Percentiles rank a stretch among this genome's conserved stretches.
Conservation (phyloP, 371 early-diverging fungal genomes). For the Syncephalis plumigaleata region DNA sequence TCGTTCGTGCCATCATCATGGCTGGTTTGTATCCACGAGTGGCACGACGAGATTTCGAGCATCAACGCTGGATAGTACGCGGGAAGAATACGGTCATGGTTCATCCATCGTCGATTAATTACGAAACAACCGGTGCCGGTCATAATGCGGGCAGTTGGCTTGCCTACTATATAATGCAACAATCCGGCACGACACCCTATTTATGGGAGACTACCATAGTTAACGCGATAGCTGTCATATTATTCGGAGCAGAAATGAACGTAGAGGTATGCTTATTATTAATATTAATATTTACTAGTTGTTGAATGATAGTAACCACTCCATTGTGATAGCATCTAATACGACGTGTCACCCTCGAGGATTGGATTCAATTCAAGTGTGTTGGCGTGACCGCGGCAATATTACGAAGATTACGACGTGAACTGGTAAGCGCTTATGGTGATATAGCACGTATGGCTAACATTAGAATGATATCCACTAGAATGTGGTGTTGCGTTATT, state of each 20-base stretch:
- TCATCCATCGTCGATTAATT: slow-evolving; percentile 40
- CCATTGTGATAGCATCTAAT: slow-evolving; percentile 28
- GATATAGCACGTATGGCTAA: no score
- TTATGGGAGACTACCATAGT: slow-evolving; percentile 34
- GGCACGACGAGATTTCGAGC: slow-evolving; percentile 15
- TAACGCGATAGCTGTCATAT: slow-evolving; percentile 23
- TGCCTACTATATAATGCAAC: slow-evolving; percentile 33
- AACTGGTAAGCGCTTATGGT: slow-evolving; percentile 16
- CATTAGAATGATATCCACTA: no score
- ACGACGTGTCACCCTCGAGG: slow-evolving; percentile 24
- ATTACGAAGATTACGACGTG: slow-evolving; percentile 31
- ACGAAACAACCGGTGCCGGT: slow-evolving; percentile 7
- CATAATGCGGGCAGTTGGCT: slow-evolving; percentile 15
- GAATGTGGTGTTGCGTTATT: no score
- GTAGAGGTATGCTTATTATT: slow-evolving; percentile 21
- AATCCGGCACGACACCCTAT: slow-evolving; percentile 22
- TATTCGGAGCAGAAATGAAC: slow-evolving; percentile 31
- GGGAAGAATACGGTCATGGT: slow-evolving; percentile 18
- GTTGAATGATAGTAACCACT: slow-evolving; percentile 1
- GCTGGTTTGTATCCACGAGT: slow-evolving; percentile 50
- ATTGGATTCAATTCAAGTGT: slow-evolving; percentile 44
- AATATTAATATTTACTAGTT: background rate
- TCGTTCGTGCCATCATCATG: slow-evolving; percentile 42
- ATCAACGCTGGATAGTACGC: slow-evolving; percentile 14
- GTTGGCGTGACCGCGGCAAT: slow-evolving; percentile 38